Evolutionary conservation across 345 rosid species (phyloP), one percentile per base, ranked within the genome.

Genomic region (Trapa incisa): DNA sequence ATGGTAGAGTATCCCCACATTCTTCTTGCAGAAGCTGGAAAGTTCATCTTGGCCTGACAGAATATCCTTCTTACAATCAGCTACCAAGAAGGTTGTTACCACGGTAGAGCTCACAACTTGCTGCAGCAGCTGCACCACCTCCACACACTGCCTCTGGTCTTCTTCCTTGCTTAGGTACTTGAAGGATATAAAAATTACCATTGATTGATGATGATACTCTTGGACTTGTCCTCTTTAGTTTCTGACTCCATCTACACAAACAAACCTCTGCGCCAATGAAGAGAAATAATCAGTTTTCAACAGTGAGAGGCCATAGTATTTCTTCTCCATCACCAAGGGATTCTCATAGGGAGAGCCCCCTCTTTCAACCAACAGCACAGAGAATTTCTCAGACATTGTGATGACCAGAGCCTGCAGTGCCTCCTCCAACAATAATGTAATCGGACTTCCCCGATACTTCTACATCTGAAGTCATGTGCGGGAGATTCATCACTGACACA

Each of bases 351-450:
- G 89, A 0, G 88, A 89, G 39, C 84, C 80, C 1, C 92, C 92
- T 3, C 88, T 84, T 72, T 87, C 95, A 5, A 86, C 68, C 77
- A 89, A 29, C 3, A 87, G 77, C 61, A 86, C 92, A 12, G 91
- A 78, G 80, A 75, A 87, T 15, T 77, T 81, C 71, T 86, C 80
- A 0, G 87, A 86, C 13, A 87, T 75, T 4, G 89, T 92, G 1
- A 96, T 82, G 5, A 89, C 91, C 9, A 89, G 73, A 86, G 37
- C 92, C 87, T 0, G 95, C 76, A 6, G 95, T 82, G 65, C 97
- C 94, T 36, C 91, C 89, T 42, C 88, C 95, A 1, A 80, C 84
- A 13, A 89, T 13, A 37, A 87, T 86, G 83, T 83, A 82, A 73
- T 89, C 88, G 60, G 87, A 85, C 83, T 77, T 81, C 64, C 98